These are phyloP conservation scores for Penstemon newberryi DNA, from an alignment of 257 asterid species.

Conservation along the genomic window DNA sequence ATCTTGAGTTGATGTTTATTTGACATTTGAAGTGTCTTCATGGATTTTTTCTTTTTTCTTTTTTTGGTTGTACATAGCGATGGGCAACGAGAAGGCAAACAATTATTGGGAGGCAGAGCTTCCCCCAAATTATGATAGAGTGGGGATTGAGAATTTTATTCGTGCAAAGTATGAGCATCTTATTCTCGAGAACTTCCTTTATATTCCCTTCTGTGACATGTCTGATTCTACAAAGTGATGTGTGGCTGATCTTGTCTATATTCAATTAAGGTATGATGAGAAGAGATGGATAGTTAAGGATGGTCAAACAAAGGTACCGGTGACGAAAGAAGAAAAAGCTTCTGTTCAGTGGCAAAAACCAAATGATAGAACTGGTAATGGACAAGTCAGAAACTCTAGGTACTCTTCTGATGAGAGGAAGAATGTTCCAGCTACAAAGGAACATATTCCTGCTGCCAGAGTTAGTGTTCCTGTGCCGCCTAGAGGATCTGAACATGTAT, in stretches of 20 bases:
- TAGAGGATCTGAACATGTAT: neutral
- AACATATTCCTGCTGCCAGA: slow-evolving; percentile 24
- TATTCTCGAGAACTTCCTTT: slow-evolving; percentile 18
- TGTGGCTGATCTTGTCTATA: slow-evolving; percentile 20
- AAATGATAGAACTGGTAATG: slow-evolving; percentile 60
- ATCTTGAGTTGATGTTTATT: slow-evolving; percentile 9
- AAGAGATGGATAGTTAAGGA: slow-evolving; percentile 91
- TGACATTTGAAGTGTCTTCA: neutral
- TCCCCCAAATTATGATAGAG: slow-evolving; percentile 97
- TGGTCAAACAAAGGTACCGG: slow-evolving; percentile 62
- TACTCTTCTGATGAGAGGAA: slow-evolving; percentile 57
- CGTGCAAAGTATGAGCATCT: slow-evolving; percentile 85
- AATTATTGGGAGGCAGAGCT: slow-evolving; percentile 98
- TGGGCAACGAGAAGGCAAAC: slow-evolving; percentile 98
- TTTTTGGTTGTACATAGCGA: slow-evolving; percentile 46
- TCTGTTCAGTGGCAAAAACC: slow-evolving; percentile 68
- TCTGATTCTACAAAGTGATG: slow-evolving; percentile 29
- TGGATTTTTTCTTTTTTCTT: no score
- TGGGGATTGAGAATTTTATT: slow-evolving; percentile 97
- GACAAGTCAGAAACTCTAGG: slow-evolving; percentile 46
- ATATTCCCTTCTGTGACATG: slow-evolving; percentile 18
- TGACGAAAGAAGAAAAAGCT: slow-evolving; percentile 60
- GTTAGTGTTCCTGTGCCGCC: neutral
- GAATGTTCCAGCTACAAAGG: slow-evolving; percentile 45
- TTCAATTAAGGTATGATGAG: slow-evolving; percentile 76